A percentile compares a stretch with the other conserved stretches of the same genome.
These are phyloP conservation scores for Straminergon stramineum DNA, from an alignment of 225 moss, liverwort and hornwort genomes.

Conservation along the genomic window DNA sequence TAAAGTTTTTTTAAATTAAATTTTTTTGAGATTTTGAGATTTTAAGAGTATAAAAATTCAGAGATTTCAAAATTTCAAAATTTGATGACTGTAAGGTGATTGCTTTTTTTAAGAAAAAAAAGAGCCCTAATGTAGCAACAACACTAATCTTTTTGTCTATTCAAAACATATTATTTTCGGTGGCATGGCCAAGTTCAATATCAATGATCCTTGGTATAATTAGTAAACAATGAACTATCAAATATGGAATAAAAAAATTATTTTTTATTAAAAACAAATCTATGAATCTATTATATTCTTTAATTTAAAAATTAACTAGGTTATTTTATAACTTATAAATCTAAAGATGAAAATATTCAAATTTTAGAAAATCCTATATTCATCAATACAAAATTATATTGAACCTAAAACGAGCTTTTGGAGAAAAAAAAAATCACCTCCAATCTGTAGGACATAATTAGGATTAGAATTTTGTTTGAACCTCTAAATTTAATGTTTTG, in stretches of 20 bases:
- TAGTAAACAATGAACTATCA: background rate
- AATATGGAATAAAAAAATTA: background rate
- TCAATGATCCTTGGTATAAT: background rate
- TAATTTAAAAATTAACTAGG: background rate
- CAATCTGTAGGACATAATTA: accelerated
- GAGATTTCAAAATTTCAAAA: background rate
- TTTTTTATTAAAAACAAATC: background rate
- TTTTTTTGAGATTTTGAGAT: background rate
- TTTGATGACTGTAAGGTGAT: background rate
- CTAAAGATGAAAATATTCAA: no score
- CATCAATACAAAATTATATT: background rate
- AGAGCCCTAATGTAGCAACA: background rate
- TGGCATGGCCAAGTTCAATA: background rate
- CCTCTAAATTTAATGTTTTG: background rate
- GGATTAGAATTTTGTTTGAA: background rate
- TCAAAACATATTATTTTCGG: background rate
- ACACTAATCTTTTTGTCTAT: background rate
- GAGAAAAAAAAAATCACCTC: no score
- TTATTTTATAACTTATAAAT: background rate
- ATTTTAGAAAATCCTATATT: background rate
- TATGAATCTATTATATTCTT: background rate
- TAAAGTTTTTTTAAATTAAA: no score
- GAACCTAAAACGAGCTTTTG: no score
- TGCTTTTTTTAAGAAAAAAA: background rate
- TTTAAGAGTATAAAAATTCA: no score